Evolutionary conservation across 805 yeast species (phyloP).

Genomic region (Millerozyma miso): DNA sequence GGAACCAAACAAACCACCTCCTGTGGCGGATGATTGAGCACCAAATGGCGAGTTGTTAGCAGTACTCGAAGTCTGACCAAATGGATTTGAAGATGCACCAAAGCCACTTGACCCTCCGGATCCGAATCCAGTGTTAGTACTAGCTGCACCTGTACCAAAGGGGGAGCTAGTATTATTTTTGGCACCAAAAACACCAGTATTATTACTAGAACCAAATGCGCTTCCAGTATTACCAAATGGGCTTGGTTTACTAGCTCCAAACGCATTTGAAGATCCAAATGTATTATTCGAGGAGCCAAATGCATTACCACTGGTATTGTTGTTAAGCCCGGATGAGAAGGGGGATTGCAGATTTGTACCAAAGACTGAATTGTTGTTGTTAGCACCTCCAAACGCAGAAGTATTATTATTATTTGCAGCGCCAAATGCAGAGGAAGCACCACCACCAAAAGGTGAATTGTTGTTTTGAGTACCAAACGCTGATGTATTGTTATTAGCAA

Average conservation of each 20-base stretch:
- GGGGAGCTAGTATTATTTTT: constrained; percentile 17
- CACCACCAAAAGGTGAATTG: constrained; percentile 13
- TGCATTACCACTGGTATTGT: constrained; percentile 18
- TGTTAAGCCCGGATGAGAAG: neutral
- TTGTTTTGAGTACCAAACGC: constrained; percentile 30
- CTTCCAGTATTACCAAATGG: constrained; percentile 36
- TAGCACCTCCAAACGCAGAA: constrained; percentile 11
- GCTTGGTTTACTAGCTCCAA: constrained; percentile 27
- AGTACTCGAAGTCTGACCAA: constrained; percentile 11
- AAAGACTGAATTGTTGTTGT: constrained; percentile 15
- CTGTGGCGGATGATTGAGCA: constrained; percentile 11
- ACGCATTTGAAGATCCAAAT: constrained; percentile 17
- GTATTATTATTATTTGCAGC: constrained; percentile 15
- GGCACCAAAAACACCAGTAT: constrained; percentile 19
- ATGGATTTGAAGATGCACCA: constrained; percentile 10
- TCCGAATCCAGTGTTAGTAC: constrained; percentile 16
- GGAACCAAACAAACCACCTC: constrained; percentile 7
- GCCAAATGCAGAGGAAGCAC: constrained; percentile 27
- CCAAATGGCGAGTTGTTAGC: constrained; percentile 32
- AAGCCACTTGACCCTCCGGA: constrained; percentile 5
- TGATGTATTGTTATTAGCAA: constrained; percentile 34
- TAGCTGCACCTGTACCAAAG: constrained; percentile 24
- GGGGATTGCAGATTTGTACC: constrained; percentile 41
- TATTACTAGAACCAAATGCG: constrained; percentile 30
- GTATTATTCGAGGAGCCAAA: constrained; percentile 15